These are phyloP conservation scores for Melaleuca alternifolia DNA, from an alignment of 345 rosid genomes.

Conservation along the genomic window DNA sequence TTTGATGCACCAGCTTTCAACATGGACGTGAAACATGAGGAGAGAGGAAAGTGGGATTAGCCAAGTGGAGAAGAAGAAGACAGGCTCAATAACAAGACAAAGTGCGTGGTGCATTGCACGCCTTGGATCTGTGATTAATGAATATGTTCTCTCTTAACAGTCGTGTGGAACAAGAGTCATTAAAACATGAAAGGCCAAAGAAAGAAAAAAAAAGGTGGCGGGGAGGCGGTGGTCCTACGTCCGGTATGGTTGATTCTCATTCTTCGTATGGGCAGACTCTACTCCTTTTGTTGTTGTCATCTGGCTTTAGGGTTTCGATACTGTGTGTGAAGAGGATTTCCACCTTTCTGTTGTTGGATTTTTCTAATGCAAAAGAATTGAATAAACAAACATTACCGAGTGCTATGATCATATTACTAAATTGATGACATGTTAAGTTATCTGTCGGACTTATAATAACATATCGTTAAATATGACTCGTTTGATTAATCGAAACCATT, in stretches of 20 bases:
- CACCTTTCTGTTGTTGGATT: background rate
- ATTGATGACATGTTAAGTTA: background rate
- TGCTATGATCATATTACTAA: background rate
- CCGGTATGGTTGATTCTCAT: background rate
- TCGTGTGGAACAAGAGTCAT: background rate
- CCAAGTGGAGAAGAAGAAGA: background rate
- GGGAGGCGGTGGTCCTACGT: background rate
- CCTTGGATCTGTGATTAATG: background rate
- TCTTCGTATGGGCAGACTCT: background rate
- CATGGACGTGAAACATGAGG: background rate
- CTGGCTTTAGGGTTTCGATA: background rate
- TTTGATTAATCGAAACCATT: background rate
- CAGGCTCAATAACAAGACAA: background rate
- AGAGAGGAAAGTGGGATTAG: background rate
- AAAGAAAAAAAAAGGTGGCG: background rate
- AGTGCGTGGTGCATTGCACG: background rate
- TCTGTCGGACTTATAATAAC: background rate
- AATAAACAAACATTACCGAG: background rate
- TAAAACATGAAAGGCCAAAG: background rate
- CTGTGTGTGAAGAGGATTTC: background rate
- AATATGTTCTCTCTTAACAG: background rate
- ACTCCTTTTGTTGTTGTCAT: background rate
- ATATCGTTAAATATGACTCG: background rate
- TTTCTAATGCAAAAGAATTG: background rate
- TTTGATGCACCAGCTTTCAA: background rate